Evolutionary conservation across 176 grass and related monocot genomes (phyloP), one percentile per base, ranked within the genome.

Genomic region (Aegilops longissima): DNA sequence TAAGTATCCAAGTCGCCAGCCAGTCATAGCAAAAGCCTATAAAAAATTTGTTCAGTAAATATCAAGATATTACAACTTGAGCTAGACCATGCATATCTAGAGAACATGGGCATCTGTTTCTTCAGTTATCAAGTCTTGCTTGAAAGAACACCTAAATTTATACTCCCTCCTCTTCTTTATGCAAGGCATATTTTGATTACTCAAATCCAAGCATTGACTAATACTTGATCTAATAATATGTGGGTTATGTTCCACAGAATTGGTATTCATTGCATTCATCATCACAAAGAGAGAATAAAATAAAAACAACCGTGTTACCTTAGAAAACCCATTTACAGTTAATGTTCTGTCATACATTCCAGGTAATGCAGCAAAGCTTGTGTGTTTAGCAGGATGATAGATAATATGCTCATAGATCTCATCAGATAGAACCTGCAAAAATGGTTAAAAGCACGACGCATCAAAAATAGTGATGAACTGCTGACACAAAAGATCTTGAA

Each of bases 1-100:
- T 85, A 98, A 87, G 66, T 98, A 95, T 68, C 95, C 95, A 45
- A 98, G 95, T 91, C 95, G 79, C 95, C 93, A 98, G 67, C 95
- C 95, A 45, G 93, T 98, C 95, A 95, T 98, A 70, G 95, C 95
- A 95, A 98, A 98, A 88, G 95, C 93, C 95, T 98, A 66, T 5
- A 85, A 86, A 86, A 88, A 82, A 36, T 30, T 42, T 27, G 0
- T 11, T 63, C 54, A 42, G 86, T 64, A 82, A 35, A 82, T 82
- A 70, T 39, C 5, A 42, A 84, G 80, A 66, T 38, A 74, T 80
- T 67, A 12, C 8, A 66, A 66, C 14, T 16, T 54, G 10, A 69
- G 9, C 34, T 24, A 16, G 31, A 63, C 12, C n/a, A 66, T 66
- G 31, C 44, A 39, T 62, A 86, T 63, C 4, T 71, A 87, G 16